Percentiles rank a stretch among this genome's conserved stretches.
These are phyloP conservation scores for Aspergillus viridinutans DNA, from an alignment of 2,329 filamentous ascomycete genomes.

Conservation along the genomic window DNA sequence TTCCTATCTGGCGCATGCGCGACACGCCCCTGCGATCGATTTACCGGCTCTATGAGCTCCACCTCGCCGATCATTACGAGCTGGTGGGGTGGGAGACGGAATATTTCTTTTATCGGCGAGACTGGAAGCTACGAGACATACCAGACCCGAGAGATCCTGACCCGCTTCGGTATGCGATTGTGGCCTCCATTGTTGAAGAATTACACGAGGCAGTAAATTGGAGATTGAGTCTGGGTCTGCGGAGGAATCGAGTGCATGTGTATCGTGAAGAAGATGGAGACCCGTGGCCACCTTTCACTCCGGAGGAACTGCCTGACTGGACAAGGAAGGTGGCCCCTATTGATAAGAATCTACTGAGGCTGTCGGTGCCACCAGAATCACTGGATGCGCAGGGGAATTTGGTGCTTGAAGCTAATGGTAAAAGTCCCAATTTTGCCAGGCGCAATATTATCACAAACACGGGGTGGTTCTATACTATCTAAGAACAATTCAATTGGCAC, in stretches of 20 bases:
- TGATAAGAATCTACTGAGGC: conserved; percentile 6
- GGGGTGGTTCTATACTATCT: conserved; percentile 21
- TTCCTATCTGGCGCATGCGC: conserved; percentile 24
- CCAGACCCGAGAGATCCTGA: conserved; percentile 23
- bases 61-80: conserved; percentile 16
- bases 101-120: conserved; percentile 21
- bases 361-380: conserved; percentile 7
- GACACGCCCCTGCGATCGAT: conserved; percentile 27
- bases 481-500: background rate
- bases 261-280: conserved; percentile 20
- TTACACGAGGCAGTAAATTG: conserved; percentile 22
- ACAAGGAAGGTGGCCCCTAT: conserved; percentile 14
- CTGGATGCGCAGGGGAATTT: conserved; percentile 15
- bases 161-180: conserved; percentile 25
- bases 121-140: conserved; percentile 19
- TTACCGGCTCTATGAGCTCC: conserved; percentile 26
- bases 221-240: conserved; percentile 22
- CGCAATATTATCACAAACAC: conserved; percentile 25
- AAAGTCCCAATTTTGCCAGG: conserved; percentile 16
- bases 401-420: conserved; percentile 18
- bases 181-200: conserved; percentile 24
- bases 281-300: conserved; percentile 18
- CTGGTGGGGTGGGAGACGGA: conserved; percentile 20
- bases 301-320: conserved; percentile 17
- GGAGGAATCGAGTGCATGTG: conserved; percentile 21